Evolutionary conservation across 2,329 filamentous ascomycete species (phyloP).

Genomic region (Fusarium pilosicola): DNA sequence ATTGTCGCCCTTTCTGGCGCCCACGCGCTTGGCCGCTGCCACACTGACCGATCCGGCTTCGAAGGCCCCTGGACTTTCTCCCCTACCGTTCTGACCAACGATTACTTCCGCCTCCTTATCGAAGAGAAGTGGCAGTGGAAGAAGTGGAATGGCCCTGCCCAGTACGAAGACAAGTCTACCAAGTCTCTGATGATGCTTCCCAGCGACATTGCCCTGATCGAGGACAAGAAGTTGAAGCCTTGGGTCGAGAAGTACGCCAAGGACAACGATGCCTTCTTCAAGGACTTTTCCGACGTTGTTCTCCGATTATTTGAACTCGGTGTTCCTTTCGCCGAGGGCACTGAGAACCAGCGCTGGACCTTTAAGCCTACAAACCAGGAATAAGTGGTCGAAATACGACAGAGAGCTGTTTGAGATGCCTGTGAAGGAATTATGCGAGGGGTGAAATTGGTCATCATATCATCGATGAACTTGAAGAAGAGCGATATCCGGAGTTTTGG

Average conservation of each 20-base stretch:
- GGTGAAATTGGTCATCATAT: constrained; percentile 32
- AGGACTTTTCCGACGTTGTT: constrained; percentile 84
- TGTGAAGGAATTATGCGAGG: constrained; percentile 27
- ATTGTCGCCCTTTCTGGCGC: constrained; percentile 91
- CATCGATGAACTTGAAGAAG: constrained; percentile 31
- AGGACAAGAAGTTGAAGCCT: constrained; percentile 87
- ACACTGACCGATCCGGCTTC: constrained; percentile 88
- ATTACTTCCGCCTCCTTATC: constrained; percentile 88
- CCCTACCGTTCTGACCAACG: constrained; percentile 91
- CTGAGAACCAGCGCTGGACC: constrained; percentile 64
- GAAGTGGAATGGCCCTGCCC: constrained; percentile 92
- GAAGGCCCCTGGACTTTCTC: constrained; percentile 93
- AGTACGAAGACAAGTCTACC: constrained; percentile 86
- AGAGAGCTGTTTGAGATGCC: neutral
- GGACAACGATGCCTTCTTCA: constrained; percentile 92
- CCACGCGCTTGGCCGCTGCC: constrained; percentile 89
- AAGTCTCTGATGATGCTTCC: constrained; percentile 98
- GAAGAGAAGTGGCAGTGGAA: constrained; percentile 92
- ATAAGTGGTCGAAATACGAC: constrained; percentile 28
- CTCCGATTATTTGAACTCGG: constrained; percentile 91
- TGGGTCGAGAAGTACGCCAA: constrained; percentile 89
- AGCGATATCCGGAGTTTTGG: constrained; percentile 46
- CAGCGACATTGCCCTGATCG: constrained; percentile 84
- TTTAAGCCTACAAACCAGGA: constrained; percentile 68
- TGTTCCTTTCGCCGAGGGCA: constrained; percentile 81